These are phyloP conservation scores for Excoecaria cochinchinensis DNA, from an alignment of 345 rosid species.

Conservation along the genomic window DNA sequence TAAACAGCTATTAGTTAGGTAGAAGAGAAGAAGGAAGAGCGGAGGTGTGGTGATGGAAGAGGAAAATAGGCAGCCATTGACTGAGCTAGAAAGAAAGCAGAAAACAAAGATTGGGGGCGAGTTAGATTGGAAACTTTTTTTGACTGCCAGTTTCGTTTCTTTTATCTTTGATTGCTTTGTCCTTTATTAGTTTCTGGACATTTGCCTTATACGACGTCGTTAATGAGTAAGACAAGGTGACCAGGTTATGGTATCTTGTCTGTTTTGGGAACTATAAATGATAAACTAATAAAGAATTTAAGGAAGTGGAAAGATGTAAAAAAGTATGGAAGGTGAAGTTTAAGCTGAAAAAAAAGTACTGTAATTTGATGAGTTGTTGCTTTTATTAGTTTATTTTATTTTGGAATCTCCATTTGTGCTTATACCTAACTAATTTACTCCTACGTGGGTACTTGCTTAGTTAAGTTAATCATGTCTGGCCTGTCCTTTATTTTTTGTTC, in stretches of 20 bases:
- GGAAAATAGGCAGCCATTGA: constrained; percentile 40
- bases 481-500: neutral
- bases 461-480: neutral
- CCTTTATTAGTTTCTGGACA: neutral
- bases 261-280: neutral
- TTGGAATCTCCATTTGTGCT: neutral
- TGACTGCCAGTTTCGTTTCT: neutral
- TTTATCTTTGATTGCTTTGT: neutral
- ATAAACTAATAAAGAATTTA: neutral
- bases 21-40: neutral
- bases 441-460: neutral
- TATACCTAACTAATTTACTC: neutral
- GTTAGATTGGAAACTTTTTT: neutral
- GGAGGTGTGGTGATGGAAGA: constrained; percentile 9
- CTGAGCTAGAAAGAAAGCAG: constrained; percentile 10
- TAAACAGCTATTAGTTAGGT: neutral
- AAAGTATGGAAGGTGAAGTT: neutral
- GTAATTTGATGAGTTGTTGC: neutral
- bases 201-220: neutral
- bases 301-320: neutral
- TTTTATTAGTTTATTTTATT: neutral
- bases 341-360: neutral
- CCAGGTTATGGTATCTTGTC: neutral
- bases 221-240: too few species aligned
- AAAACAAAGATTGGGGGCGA: neutral